Base-by-base conservation (phyloP, 2,329 filamentous ascomycete genomes). In the Coniella vitis region DNA sequence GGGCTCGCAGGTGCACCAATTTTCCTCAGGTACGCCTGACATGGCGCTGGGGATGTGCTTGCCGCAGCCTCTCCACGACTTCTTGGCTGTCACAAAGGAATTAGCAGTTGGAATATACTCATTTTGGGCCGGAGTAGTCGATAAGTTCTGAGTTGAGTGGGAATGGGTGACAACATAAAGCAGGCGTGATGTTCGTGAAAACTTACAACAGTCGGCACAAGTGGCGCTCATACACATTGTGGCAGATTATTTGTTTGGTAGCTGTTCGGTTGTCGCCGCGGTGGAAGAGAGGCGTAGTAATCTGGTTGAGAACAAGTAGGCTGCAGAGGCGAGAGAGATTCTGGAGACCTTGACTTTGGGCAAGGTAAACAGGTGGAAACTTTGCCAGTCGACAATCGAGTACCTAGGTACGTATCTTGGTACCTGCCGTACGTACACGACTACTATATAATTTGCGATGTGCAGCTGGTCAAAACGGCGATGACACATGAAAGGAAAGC, bases 41-140 rank as follows among this genome's bases (percentile, higher is more conserved):
- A 76, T 65, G n/a, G 71, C 72, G 13, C 64, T 59, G 8, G 69
- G 63, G 50, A 75, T 67, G 56, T 76, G 73, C 48, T 54, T 64
- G 43, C 73, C 72, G 62, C 72, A 76, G 53, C 73, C 73, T 52
- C 71, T 69, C 73, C 73, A 75, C 21, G 71, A 60, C 56, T 69
- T 66, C 60, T 72, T 74, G 22, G 68, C 73, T 75, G 49, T 32
- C 17, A 34, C 10, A 13, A 25, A 39, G 43, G 25, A 13, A 22
- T 9, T 12, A 3, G 8, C 14, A 16, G 14, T 4, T 7, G 5
- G 34, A 36, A 22, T 25, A 22, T 39, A 4, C 16, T 20, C 22
- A 20, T 22, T 17, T 10, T 4, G 9, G n/a, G 16, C 12, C 7
- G 16, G n/a, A 8, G 16, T 37, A n/a, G 2, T 37, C 7, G 10